phyloP scores from a whole-genome alignment of 768 basidiomycete genomes.

The Boletus edulis region DNA sequence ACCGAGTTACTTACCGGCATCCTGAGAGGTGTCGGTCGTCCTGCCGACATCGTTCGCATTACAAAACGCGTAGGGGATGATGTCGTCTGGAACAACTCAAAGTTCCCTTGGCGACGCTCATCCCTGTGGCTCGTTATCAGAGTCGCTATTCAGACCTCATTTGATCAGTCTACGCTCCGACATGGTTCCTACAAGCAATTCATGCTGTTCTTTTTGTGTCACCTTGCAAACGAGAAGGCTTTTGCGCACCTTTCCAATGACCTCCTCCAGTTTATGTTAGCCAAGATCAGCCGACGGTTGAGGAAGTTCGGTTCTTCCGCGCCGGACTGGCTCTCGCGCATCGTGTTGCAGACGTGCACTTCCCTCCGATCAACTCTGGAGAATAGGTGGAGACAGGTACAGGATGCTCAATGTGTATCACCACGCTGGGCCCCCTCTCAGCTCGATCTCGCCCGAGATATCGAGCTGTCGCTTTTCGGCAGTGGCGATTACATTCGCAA shows the following conservation, averaged over 20 bases:
- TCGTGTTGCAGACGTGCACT: slow-evolving; percentile 6
- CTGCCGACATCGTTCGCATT: slow-evolving; percentile 29
- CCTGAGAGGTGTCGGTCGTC: slow-evolving; percentile 36
- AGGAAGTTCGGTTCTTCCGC: slow-evolving; percentile 32
- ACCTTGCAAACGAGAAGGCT: slow-evolving; percentile 8
- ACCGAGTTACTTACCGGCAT: slow-evolving; percentile 49
- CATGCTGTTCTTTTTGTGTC: slow-evolving; percentile 31
- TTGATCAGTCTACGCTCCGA: slow-evolving; percentile 16
- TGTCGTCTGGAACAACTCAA: slow-evolving; percentile 39
- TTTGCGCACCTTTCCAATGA: slow-evolving; percentile 25
- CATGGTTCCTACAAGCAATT: slow-evolving; percentile 31
- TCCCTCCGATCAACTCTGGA: slow-evolving; percentile 24
- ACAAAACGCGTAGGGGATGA: slow-evolving; percentile 48
- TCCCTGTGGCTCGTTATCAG: slow-evolving; percentile 50
- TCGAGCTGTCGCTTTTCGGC: slow-evolving; percentile 30
- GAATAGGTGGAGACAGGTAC: slow-evolving; percentile 36
- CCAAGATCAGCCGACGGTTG: slow-evolving; percentile 38
- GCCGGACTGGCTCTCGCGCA: slow-evolving; percentile 15
- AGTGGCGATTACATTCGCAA: slow-evolving; percentile 30
- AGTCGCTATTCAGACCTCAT: slow-evolving; percentile 42
- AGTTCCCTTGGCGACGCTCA: slow-evolving; percentile 48
- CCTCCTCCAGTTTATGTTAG: slow-evolving; percentile 34
- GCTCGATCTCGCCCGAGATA: slow-evolving; percentile 31
- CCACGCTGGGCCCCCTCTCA: slow-evolving; percentile 30
- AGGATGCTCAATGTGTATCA: slow-evolving; percentile 22